Base-by-base conservation (phyloP, 2,329 filamentous ascomycete genomes). In the Monosporascus sp. region DNA sequence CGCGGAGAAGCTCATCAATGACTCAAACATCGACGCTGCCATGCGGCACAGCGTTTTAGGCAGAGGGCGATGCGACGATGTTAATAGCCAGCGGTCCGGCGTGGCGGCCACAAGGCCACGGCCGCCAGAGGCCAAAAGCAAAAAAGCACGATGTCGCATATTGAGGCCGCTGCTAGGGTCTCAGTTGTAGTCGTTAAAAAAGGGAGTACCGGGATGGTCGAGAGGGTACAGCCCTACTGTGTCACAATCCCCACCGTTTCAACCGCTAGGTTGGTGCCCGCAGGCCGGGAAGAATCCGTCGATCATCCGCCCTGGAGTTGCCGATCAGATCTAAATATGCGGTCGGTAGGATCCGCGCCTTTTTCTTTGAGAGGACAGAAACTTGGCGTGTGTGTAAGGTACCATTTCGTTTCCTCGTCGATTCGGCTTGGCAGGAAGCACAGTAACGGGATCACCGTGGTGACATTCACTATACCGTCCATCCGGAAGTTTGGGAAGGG, bases 321-420 rank as follows among this genome's bases (percentile, higher is more conserved):
- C 82, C 82, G 7, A 80, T 87, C 63, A 81, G 81, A 55, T 86
- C 85, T 67, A 83, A 83, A 62, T 84, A 88, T 68, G 83, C 82
- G 2, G 75, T 87, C 37, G 82, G 82, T 27, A 74, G 84, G 54
- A 85, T 84, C 61, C 87, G 83, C 65, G 80, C 78, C 60, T 86
- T 88, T 88, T 59, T 84, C 84, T 6, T 87, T 81, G 77, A 85
- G 57, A 68, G 85, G 47, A 86, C 82, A 65, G 82, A 79, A 62
- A 84, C 79, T 3, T 85, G 82, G 82, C 72, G 76, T 71, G 81
- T 71, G 81, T 71, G 81, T 83, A 73, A 67, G 72, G 11, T 46
- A 39, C 8, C 25, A 27, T 20, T 14, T 24, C 34, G 18, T 25
- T 27, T 47, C 47, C 31, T 34, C 9, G 31, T 34, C 14, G 31